Evolutionary conservation across 495 filamentous ascomycete species (phyloP), one percentile per base, ranked within the genome.

Genomic region (Podospora pseudocomata): DNA sequence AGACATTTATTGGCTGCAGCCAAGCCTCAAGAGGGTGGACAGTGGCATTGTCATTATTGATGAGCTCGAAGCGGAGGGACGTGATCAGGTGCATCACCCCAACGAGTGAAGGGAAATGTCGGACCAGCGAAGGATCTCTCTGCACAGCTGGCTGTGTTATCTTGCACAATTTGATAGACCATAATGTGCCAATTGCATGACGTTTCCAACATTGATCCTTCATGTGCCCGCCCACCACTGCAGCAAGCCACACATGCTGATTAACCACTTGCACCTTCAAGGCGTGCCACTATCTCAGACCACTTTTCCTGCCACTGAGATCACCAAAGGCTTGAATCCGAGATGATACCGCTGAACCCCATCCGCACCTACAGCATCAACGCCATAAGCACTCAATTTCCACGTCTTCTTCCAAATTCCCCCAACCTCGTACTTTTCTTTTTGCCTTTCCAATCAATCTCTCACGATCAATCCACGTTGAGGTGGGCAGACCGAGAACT

Each of bases 1-100:
- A 71, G 69, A 66, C 19, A 58, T 61, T 15, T 71, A 71, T 28
- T 71, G 69, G 69, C 39, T 71, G 30, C 62, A 68, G 58, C 66
- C 66, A 30, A 58, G 5, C 0, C 56, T 65, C 3, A 64, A 18
- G 55, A 64, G 69, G 18, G 13, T 53, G 16, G 69, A 70, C 28
- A 70, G 69, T 23, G 65, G 65, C 27, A 44, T 68, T 55, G 65
- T 64, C 0, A 68, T 70, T n/a, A 19, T 23, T 9, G 62, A 49
- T 16, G 39, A 65, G 6, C 7, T 58, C 55, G 55, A 58, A 19
- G 11, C 23, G 55, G 23, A 23, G 39, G 39, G 15, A 49, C 39
- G 0, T 3, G 13, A 13, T 5, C 7, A 49, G 13, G 39, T 58
- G n/a, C 7, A 26, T 19, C 23, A 58, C 23, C 5, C 0, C 2